phyloP scores from a whole-genome alignment of 306 rosid genomes.

The Cicer judaicum region DNA sequence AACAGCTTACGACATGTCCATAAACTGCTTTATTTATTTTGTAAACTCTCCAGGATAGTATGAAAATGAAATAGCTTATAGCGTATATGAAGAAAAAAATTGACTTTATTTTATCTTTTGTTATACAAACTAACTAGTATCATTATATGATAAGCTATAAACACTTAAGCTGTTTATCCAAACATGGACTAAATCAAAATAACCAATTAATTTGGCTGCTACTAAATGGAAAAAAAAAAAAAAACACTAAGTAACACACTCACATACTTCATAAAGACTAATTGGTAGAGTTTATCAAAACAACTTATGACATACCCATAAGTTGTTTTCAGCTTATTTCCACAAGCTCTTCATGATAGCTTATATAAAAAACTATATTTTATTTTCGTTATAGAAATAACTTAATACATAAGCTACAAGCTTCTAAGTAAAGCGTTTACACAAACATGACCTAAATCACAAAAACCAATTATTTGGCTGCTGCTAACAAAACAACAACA shows the following conservation, averaged over 20 bases:
- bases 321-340: too few relatives aligned
- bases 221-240: neutral
- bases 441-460: too few relatives aligned
- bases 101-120: neutral
- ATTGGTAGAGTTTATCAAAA: too few relatives aligned
- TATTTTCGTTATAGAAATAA: too few relatives aligned
- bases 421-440: too few relatives aligned
- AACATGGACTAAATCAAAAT: neutral
- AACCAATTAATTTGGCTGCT: slow-evolving; percentile 2
- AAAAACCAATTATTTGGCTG: too few relatives aligned
- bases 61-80: neutral
- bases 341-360: too few relatives aligned
- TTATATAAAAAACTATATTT: too few relatives aligned
- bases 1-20: neutral
- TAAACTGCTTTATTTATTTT: neutral
- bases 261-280: too few relatives aligned
- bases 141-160: neutral
- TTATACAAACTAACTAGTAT: neutral
- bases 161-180: neutral
- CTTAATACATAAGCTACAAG: too few relatives aligned
- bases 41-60: neutral
- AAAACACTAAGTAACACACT: neutral
- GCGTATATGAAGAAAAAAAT: neutral
- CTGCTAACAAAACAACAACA: too few relatives aligned
- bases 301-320: too few relatives aligned